These are phyloP conservation scores for Jamesozyma jinghongensis DNA, from an alignment of 805 yeast genomes.

Conservation along the genomic window DNA sequence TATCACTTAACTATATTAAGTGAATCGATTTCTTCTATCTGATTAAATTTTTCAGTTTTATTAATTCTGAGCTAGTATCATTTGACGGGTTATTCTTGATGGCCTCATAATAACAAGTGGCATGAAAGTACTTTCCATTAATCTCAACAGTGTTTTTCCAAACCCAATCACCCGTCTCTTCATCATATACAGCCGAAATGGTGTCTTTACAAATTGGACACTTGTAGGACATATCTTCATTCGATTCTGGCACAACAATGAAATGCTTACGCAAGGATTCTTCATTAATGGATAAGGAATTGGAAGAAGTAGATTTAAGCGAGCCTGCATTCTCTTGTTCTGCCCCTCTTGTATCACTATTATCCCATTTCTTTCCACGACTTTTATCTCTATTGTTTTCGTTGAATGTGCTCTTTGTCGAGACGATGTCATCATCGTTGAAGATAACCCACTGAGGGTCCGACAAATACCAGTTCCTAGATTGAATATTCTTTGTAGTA, in stretches of 20 bases:
- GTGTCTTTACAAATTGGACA: constrained; percentile 70
- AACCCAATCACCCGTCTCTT: constrained; percentile 72
- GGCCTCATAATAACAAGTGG: constrained; percentile 61
- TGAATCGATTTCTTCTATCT: constrained; percentile 6
- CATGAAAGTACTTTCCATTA: constrained; percentile 49
- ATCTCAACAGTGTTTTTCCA: constrained; percentile 58
- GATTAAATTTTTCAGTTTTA: constrained; percentile 16
- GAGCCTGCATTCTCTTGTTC: neutral
- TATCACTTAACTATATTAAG: too few relatives aligned
- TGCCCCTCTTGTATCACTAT: neutral
- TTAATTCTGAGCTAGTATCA: constrained; percentile 16
- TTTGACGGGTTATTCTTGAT: constrained; percentile 13
- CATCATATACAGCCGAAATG: constrained; percentile 57
- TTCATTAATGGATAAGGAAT: constrained; percentile 12
- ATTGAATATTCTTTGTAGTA: constrained; percentile 42
- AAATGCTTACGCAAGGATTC: constrained; percentile 37
- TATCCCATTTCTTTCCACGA: constrained; percentile 1
- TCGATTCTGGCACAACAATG: constrained; percentile 59
- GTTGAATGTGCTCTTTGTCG: constrained; percentile 21
- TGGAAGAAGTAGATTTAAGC: neutral
- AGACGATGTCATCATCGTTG: constrained; percentile 56
- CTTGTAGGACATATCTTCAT: constrained; percentile 43
- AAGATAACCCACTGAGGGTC: constrained; percentile 65
- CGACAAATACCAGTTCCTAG: constrained; percentile 74
- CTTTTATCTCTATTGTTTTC: constrained; percentile 2